Percentiles rank a stretch among this genome's conserved stretches.
Conservation (phyloP, 2,329 filamentous ascomycete species). For the Ramularia collo-cygni region DNA sequence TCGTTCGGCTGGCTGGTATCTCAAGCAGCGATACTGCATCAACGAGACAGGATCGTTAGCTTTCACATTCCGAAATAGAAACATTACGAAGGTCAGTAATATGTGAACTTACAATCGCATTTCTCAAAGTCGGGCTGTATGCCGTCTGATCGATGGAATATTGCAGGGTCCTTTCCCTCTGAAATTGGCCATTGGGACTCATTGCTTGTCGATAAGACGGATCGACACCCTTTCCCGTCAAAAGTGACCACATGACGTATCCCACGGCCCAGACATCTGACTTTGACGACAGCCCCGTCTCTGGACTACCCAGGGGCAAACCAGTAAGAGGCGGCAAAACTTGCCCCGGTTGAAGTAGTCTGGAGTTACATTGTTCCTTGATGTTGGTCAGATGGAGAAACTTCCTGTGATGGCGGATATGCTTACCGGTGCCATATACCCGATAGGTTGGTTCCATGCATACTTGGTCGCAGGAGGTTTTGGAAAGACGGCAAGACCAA, state of each 20-base stretch:
- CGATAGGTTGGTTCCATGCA: too few species aligned
- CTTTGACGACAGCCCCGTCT: constrained; percentile 3
- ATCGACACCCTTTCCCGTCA: not conserved
- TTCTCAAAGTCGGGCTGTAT: constrained; percentile 5
- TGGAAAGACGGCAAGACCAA: constrained; percentile 6
- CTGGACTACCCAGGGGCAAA: too few species aligned
- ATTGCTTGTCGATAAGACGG: too few species aligned
- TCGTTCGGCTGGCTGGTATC: constrained; percentile 3
- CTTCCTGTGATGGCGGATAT: not conserved
- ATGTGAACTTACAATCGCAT: constrained; percentile 4
- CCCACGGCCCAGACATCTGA: constrained; percentile 15
- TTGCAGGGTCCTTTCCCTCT: not conserved
- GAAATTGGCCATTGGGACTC: too few species aligned
- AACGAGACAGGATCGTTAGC: too few species aligned
- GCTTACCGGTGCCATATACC: too few species aligned
- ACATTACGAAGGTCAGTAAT: too few species aligned
- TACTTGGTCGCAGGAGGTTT: not conserved
- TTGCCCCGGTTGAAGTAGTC: too few species aligned
- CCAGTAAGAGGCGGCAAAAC: too few species aligned
- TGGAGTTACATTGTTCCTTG: too few species aligned
- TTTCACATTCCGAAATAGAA: too few species aligned
- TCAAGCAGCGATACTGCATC: too few species aligned
- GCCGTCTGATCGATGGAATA: not conserved
- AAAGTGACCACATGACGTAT: constrained; percentile 9
- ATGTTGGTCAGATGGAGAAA: not conserved